Base-by-base conservation (phyloP, 2,329 filamentous ascomycete genomes). In the Venturia asperata region DNA sequence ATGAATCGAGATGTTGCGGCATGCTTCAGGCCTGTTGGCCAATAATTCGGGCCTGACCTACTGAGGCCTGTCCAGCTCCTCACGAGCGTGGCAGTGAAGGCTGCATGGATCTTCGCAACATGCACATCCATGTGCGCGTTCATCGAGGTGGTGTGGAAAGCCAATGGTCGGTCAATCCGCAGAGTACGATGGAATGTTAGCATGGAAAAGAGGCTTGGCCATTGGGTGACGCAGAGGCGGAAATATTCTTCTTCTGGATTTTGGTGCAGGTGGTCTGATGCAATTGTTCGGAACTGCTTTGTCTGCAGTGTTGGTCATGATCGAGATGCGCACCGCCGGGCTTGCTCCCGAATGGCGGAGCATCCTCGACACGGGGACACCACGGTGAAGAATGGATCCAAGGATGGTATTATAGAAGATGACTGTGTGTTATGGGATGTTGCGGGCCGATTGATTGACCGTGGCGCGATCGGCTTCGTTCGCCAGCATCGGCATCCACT, bases 361-460 rank as follows among this genome's bases (percentile, higher is more conserved):
- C 27, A 34, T 56, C 27, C 27, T 56, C 49, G 24, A 56, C 6
- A 56, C 49, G 49, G 15, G 49, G 15, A 58, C 37, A 19, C 13
- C 15, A 58, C 27, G n/a, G n/a, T n/a, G n/a, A n/a, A n/a, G n/a
- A n/a, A n/a, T n/a, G n/a, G n/a, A n/a, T n/a, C n/a, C n/a, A n/a
- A n/a, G n/a, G n/a, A n/a, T n/a, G n/a, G n/a, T n/a, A n/a, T n/a
- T n/a, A n/a, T n/a, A n/a, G n/a, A n/a, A n/a, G n/a, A n/a, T n/a
- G n/a, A n/a, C n/a, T n/a, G n/a, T n/a, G n/a, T n/a, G n/a, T n/a
- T n/a, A n/a, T n/a, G n/a, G n/a, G n/a, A n/a, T n/a, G 17, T 58
- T 58, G 52, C 52, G 52, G 52, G 52, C 52, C 27, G 52, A 58
- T 58, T 58, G 52, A 37, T 58, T 37, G 30, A 9, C 10, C 3